phyloP scores from a whole-genome alignment of 2,329 filamentous ascomycete species.

The Dryadomyces quercus-mongolicae region DNA sequence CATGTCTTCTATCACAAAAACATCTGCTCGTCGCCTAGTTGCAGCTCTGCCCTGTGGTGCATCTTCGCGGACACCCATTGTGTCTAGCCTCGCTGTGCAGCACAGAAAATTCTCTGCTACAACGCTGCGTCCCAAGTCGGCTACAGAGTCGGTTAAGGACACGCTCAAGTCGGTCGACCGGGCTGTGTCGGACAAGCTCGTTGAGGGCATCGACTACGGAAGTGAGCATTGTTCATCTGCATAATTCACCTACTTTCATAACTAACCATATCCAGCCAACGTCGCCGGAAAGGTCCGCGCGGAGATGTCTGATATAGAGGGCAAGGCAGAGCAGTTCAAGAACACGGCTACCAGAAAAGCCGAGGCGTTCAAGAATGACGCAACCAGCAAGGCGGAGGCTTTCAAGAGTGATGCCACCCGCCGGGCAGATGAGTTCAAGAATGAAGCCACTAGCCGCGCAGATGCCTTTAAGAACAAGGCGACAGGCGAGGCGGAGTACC shows the following conservation, averaged over 20 bases:
- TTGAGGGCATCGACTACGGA: slow-evolving; percentile 47
- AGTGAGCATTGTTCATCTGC: slow-evolving; percentile 26
- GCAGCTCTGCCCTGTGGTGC: slow-evolving; percentile 12
- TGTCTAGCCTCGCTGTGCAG: not conserved
- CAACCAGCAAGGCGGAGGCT: not conserved
- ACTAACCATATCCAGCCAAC: slow-evolving; percentile 17
- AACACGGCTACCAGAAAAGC: not conserved
- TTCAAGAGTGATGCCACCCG: slow-evolving; percentile 19
- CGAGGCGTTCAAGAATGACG: not conserved
- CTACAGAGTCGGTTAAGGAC: slow-evolving; percentile 45
- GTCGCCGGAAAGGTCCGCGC: slow-evolving; percentile 35
- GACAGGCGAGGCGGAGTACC: slow-evolving; percentile 19
- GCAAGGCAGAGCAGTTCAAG: slow-evolving; percentile 4
- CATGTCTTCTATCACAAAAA: slow-evolving; percentile 44
- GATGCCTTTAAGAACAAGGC: slow-evolving; percentile 15
- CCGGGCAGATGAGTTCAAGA: slow-evolving; percentile 23
- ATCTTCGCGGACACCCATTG: slow-evolving; percentile 19
- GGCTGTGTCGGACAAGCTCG: slow-evolving; percentile 46
- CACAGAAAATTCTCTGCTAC: slow-evolving; percentile 38
- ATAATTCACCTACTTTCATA: too few relatives aligned
- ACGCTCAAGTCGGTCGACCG: slow-evolving; percentile 47
- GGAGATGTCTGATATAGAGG: slow-evolving; percentile 15
- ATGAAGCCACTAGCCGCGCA: slow-evolving; percentile 6
- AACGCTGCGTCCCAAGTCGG: slow-evolving; percentile 31
- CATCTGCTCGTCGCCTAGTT: slow-evolving; percentile 29